Evolutionary conservation across 2,329 filamentous ascomycete genomes (phyloP).

Genomic region (Lachnellula occidentalis): DNA sequence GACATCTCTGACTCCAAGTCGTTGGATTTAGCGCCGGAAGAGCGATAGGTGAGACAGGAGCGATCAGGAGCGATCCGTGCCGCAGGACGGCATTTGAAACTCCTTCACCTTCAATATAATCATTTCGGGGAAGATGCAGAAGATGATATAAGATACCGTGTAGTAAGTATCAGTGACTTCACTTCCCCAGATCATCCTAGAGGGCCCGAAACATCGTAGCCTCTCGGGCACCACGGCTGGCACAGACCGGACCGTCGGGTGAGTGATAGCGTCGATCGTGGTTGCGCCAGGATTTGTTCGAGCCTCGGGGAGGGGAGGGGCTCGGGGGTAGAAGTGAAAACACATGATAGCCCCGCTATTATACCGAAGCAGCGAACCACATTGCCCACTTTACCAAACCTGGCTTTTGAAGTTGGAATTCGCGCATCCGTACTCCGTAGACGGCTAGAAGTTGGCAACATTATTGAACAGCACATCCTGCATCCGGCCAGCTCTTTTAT

Average conservation of each 20-base stretch:
- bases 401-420: background rate
- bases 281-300: background rate
- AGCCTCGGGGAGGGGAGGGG: too few species aligned
- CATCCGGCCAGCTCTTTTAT: constrained; percentile 7
- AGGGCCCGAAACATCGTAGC: background rate
- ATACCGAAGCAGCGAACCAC: constrained; percentile 13
- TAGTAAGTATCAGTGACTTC: background rate
- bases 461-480: constrained; percentile 20
- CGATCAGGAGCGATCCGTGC: background rate
- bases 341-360: constrained; percentile 1
- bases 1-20: background rate
- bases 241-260: background rate
- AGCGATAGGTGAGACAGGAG: background rate
- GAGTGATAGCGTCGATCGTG: background rate
- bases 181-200: background rate
- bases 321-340: background rate
- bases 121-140: constrained; percentile 6
- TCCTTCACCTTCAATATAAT: background rate
- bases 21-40: background rate
- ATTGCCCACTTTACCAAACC: constrained; percentile 1
- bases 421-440: background rate
- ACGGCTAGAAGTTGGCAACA: background rate
- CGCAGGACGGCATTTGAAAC: background rate
- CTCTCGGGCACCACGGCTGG: too few species aligned
- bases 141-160: background rate